Evolutionary conservation across 1,284 basidiomycete species (phyloP).

Genomic region (Moesziomyces antarcticus): DNA sequence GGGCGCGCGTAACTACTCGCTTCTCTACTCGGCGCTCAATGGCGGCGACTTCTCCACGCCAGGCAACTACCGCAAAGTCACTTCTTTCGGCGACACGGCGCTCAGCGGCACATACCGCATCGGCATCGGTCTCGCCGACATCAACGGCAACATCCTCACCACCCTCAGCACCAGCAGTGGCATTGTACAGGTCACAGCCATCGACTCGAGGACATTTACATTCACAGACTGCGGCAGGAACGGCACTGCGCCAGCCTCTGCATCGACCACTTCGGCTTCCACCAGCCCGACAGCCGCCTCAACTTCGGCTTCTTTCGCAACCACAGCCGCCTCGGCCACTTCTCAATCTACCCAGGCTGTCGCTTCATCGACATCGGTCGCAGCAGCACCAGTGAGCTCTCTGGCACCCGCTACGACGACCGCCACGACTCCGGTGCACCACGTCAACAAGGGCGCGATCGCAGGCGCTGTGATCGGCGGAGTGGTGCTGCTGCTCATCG

Average conservation of each 20-base stretch:
- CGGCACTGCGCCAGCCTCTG: neutral
- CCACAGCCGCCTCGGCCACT: neutral
- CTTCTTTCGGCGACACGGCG: slow-evolving; percentile 10
- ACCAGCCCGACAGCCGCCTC: neutral
- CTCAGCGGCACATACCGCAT: slow-evolving; percentile 17
- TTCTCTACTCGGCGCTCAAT: slow-evolving; percentile 10
- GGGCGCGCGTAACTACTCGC: slow-evolving; percentile 20
- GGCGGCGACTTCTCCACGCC: slow-evolving; percentile 15
- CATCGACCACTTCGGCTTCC: neutral
- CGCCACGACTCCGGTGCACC: neutral
- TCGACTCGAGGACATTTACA: slow-evolving; percentile 11
- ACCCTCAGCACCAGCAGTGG: neutral
- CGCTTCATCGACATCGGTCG: slow-evolving; percentile 1
- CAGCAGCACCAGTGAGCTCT: slow-evolving; percentile 1
- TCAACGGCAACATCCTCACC: slow-evolving; percentile 14
- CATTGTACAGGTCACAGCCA: slow-evolving; percentile 11
- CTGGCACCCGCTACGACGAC: slow-evolving; percentile 5
- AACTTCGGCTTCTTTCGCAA: neutral
- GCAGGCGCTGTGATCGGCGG: slow-evolving; percentile 20
- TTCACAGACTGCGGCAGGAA: slow-evolving; percentile 7
- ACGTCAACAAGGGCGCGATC: slow-evolving; percentile 20
- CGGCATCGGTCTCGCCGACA: slow-evolving; percentile 19
- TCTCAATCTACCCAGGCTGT: no score
- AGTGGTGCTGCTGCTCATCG: slow-evolving; percentile 4
- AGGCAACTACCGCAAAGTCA: slow-evolving; percentile 7